Conservation (phyloP, 495 filamentous ascomycete genomes). For the Amniculicola lignicola region DNA sequence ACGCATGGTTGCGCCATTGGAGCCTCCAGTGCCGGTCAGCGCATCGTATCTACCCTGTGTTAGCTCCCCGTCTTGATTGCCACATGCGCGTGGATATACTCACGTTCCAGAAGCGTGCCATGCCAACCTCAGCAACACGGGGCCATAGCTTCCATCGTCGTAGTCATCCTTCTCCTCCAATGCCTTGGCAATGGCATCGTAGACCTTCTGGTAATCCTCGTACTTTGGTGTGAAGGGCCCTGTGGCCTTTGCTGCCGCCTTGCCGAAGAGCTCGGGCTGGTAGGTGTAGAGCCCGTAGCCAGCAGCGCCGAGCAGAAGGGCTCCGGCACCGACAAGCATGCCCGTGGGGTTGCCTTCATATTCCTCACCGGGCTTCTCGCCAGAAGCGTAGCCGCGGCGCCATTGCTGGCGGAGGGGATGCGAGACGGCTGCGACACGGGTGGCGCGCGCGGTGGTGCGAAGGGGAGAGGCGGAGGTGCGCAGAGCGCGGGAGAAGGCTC, state of each 20-base stretch:
- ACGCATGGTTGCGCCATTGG: conserved; percentile 97
- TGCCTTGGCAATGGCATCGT: conserved; percentile 75
- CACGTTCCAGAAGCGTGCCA: conserved; percentile 42
- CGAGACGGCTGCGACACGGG: conserved; percentile 18
- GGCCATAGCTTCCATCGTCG: conserved; percentile 94
- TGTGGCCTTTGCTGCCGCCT: conserved; percentile 8
- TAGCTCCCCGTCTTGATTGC: neutral
- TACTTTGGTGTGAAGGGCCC: conserved; percentile 69
- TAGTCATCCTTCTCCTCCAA: conserved; percentile 91
- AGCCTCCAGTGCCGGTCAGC: conserved; percentile 84
- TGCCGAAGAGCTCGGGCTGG: conserved; percentile 44
- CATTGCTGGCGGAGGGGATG: conserved; percentile 21
- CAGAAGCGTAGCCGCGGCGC: conserved; percentile 27
- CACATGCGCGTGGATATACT: neutral
- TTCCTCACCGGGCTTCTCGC: neutral
- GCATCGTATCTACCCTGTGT: conserved; percentile 63
- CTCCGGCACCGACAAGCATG: conserved; percentile 52
- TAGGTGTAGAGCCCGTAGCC: conserved; percentile 69
- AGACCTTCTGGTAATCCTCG: conserved; percentile 94
- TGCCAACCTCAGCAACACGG: conserved; percentile 50
- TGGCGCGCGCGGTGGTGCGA: conserved; percentile 9
- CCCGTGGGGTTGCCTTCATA: conserved; percentile 24
- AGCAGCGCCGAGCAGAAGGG: conserved; percentile 58
- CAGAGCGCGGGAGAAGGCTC: conserved; percentile 29
- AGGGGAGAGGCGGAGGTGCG: conserved; percentile 26